Conservation (phyloP, 2,329 filamentous ascomycete genomes). For the Trichoderma atrobrunneum region DNA sequence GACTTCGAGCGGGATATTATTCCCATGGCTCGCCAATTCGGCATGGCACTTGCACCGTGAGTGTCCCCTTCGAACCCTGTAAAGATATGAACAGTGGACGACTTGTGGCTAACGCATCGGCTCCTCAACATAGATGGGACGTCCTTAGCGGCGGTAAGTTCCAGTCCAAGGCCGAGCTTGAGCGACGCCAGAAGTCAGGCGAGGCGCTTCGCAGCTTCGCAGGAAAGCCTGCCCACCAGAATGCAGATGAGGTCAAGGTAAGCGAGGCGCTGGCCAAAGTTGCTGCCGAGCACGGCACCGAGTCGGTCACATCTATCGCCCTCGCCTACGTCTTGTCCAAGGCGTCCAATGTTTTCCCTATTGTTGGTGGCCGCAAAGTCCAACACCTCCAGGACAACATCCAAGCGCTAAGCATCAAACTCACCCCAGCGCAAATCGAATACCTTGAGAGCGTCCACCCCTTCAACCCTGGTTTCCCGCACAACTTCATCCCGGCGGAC, state of each 20-base stretch:
- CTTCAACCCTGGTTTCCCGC: conserved; percentile 51
- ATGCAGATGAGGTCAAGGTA: conserved; percentile 22
- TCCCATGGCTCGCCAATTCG: conserved; percentile 31
- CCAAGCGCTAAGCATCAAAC: conserved; percentile 49
- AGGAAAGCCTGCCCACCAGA: background rate
- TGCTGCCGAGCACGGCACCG: conserved; percentile 8
- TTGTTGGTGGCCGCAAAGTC: conserved; percentile 58
- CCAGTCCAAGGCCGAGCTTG: conserved; percentile 1
- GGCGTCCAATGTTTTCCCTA: conserved; percentile 58
- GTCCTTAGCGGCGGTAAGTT: conserved; percentile 38
- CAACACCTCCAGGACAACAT: conserved; percentile 62
- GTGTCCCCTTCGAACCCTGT: no score
- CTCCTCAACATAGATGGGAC: background rate
- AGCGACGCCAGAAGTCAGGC: background rate
- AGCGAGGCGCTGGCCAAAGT: conserved; percentile 18
- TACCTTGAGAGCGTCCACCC: conserved; percentile 51
- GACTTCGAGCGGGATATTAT: conserved; percentile 35
- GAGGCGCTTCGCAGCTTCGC: background rate
- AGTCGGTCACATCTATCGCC: conserved; percentile 34
- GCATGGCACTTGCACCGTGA: conserved; percentile 49
- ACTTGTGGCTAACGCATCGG: no score
- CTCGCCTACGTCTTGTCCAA: conserved; percentile 62
- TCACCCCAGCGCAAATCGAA: conserved; percentile 53
- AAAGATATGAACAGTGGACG: no score
- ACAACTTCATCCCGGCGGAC: background rate